phyloP scores from a whole-genome alignment of 1,139 yeast species.

The Sugiyamaella sp. region DNA sequence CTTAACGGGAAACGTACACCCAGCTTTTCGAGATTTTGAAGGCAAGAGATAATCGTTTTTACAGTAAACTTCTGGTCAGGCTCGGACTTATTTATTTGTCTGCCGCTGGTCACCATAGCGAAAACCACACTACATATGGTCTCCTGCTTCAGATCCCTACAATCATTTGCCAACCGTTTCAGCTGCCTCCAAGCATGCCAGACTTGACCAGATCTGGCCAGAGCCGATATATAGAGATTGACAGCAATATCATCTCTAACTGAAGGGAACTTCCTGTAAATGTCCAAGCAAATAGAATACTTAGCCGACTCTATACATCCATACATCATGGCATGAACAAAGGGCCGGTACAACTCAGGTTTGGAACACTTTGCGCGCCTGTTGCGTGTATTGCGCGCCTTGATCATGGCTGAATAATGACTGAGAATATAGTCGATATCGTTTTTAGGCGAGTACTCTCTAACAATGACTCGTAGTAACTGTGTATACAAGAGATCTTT shows the following conservation, averaged over 20 bases:
- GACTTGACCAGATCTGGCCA: conserved; percentile 14
- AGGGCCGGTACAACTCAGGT: neutral
- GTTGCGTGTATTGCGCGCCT: neutral
- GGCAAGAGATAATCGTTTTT: conserved; percentile 1
- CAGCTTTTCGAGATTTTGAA: conserved; percentile 9
- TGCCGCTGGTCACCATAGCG: conserved; percentile 10
- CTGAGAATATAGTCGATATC: conserved; percentile 1
- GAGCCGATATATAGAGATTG: conserved; percentile 17
- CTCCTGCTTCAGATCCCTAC: conserved; percentile 1
- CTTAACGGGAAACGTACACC: conserved; percentile 14
- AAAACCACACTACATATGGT: conserved; percentile 10
- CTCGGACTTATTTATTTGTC: conserved; percentile 6
- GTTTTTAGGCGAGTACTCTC: conserved; percentile 1
- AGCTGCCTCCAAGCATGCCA: conserved; percentile 15
- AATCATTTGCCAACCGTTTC: conserved; percentile 1
- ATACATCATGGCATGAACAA: conserved; percentile 17
- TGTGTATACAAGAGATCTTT: conserved; percentile 1
- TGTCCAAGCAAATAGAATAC: neutral
- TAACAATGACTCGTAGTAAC: conserved; percentile 3
- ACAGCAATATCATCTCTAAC: neutral
- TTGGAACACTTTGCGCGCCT: neutral
- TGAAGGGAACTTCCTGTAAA: conserved; percentile 1
- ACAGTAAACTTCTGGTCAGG: conserved; percentile 1
- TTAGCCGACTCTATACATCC: conserved; percentile 14
- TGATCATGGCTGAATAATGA: neutral